Base-by-base conservation (phyloP, 768 basidiomycete species). In the Tylopilus balloui region DNA sequence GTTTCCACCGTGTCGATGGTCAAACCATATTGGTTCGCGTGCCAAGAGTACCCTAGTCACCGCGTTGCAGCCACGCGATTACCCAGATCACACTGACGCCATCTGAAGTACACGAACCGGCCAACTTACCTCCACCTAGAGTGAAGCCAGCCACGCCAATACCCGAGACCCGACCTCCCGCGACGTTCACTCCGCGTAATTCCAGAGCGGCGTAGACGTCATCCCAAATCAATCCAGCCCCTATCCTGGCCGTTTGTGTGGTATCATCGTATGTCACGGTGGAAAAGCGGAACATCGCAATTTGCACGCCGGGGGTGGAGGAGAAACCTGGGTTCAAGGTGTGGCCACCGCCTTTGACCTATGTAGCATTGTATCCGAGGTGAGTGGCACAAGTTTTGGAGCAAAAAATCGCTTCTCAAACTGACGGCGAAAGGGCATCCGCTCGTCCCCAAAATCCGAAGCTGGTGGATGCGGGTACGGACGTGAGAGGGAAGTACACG, bases 291-390 rank as follows among this genome's bases (percentile, higher is more conserved):
- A 51, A 61, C 78, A 84, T 76, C 8, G 77, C 64, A 8, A 85
- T 83, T 13, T 79, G 80, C 12, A 85, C 74, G 27, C 81, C 83
- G 1, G 60, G 52, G 0, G 83, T 84, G 0, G 84, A 84, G 0
- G 80, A 80, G 51, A 82, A 83, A 2, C 75, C 75, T 0, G 71
- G 74, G 56, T 81, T 83, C 3, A 71, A 56, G 1, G 76, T 51
- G 60, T 84, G 82, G 0, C 83, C 82, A 14, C 79, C 82, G n/a
- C 81, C 76, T 61, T 81, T 84, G 45, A 84, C 74, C 81, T 81
- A 35, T 34, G 31, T 8, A 23, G 19, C 42, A 42, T 39, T 2
- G n/a, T 34, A n/a, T 27, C 15, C 24, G 3, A 23, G 24, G 45
- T 53, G 41, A 59, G 43, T 29, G 13, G 6, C 21, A 36, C n/a